Percentiles rank a stretch among this genome's conserved stretches.
These are phyloP conservation scores for Persicaria maculosa DNA, from an alignment of 148 eudicot genomes.

Conservation along the genomic window DNA sequence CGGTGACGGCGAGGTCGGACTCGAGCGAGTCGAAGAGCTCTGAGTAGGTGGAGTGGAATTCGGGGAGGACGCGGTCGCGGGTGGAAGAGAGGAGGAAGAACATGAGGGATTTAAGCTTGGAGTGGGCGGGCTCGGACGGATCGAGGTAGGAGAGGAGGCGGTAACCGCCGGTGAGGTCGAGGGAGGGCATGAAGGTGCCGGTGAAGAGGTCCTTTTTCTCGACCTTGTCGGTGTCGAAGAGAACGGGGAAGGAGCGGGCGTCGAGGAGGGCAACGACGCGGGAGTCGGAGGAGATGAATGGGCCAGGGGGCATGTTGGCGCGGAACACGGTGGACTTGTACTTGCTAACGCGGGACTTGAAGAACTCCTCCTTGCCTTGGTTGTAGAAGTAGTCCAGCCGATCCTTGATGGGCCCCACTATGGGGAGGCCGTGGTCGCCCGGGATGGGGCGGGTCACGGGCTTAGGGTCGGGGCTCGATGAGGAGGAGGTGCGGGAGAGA, in stretches of 20 bases:
- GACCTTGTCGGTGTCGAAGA: conserved; percentile 67
- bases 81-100: conserved; percentile 37
- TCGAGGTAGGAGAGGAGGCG: conserved; percentile 69
- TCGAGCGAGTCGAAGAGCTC: conserved; percentile 52
- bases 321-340: conserved; percentile 70
- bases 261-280: conserved; percentile 75
- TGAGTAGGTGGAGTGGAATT: conserved; percentile 39
- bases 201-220: conserved; percentile 75
- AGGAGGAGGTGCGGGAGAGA: conserved; percentile 6
- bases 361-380: conserved; percentile 72
- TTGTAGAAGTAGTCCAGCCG: conserved; percentile 72
- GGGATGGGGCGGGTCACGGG: conserved; percentile 54
- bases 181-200: conserved; percentile 77
- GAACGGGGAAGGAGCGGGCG: conserved; percentile 56
- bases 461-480: conserved; percentile 6
- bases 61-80: conserved; percentile 58
- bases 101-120: conserved; percentile 51
- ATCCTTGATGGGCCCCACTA: conserved; percentile 59
- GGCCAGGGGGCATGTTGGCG: conserved; percentile 92
- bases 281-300: conserved; percentile 45
- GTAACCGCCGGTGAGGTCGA: conserved; percentile 85
- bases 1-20: conserved; percentile 33
- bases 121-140: conserved; percentile 82
- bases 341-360: conserved; percentile 65
- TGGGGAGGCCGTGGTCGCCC: conserved; percentile 65